Evolutionary conservation across 1,139 yeast species (phyloP), one percentile per base, ranked within the genome.

Genomic region (Meyerozyma sp.): DNA sequence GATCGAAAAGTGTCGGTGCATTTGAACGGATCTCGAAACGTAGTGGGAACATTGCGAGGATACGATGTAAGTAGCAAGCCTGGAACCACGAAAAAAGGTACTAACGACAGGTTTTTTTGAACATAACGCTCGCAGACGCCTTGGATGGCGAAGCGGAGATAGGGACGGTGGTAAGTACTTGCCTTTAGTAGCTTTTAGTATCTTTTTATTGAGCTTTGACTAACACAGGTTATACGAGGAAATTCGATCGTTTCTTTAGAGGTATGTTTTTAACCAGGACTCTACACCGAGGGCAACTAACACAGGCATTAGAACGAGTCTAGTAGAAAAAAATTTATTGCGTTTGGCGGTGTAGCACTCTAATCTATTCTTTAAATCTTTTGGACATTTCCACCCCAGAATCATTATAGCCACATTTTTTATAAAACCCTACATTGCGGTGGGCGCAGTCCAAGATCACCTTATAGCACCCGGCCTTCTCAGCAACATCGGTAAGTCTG

Each of bases 371-470:
- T 16, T 49, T 35, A 46, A 61, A 65, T 40, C 73, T 56, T 43
- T 53, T 59, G 40, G 53, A 55, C 97, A 90, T 90, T 61, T 87
- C 94, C 36, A 81, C 68, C 6, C 96, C 96, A 32, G 81, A 84
- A 43, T 73, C 65, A 18, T 57, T 58, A 55, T 73, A 76, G 1
- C 87, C 88, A 68, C 98, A 94, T 65, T 90, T 93, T 55, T 89
- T 88, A 61, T 93, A 93, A 65, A 93, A 93, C 2, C 80, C 84
- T 32, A 81, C 84, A 58, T 93, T 93, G 46, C 81, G 79, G 18
- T 79, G 82, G 41, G 87, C 84, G 63, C 98, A 93, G 65, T 94
- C 98, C 57, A 93, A 72, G 42, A 93, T 86, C 13, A 88, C 83
- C 68, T 93, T 93, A 65, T 93, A 93, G 55, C 95, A 90, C 4